phyloP scores from a whole-genome alignment of 2,329 filamentous ascomycete species.

The Xylaria hypoxylon region DNA sequence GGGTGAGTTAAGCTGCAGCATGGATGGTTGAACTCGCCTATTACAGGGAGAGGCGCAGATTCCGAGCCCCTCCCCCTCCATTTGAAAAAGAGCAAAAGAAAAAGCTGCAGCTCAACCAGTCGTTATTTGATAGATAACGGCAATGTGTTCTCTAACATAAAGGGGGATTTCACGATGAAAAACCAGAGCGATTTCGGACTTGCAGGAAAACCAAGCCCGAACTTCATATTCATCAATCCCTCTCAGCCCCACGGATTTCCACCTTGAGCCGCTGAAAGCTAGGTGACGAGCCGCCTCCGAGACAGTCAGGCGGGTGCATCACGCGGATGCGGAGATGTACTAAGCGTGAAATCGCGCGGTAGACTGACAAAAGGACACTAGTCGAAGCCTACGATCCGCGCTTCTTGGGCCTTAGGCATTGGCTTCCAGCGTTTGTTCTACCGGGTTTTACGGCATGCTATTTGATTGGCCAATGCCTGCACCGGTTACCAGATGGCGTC shows the following conservation, averaged over 20 bases:
- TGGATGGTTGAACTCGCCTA: conserved; percentile 13
- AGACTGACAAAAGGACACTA: conserved; percentile 17
- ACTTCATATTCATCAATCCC: conserved; percentile 6
- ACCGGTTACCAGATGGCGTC: conserved; percentile 24
- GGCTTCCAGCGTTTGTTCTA: conserved; percentile 23
- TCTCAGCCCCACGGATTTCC: conserved; percentile 34
- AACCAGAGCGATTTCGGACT: conserved; percentile 26
- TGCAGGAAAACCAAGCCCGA: not conserved
- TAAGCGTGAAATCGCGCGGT: conserved; percentile 11
- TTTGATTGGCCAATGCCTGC: conserved; percentile 49
- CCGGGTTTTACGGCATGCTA: conserved; percentile 37
- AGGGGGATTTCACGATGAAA: not conserved
- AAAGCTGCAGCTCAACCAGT: not conserved
- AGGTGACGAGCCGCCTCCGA: conserved; percentile 10
- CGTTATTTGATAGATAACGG: not conserved
- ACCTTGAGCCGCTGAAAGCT: conserved; percentile 34
- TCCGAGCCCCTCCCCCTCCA: conserved; percentile 19
- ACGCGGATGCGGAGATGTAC: conserved; percentile 29
- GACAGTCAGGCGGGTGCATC: conserved; percentile 17
- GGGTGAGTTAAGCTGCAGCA: conserved; percentile 24
- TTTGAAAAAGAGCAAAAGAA: not conserved
- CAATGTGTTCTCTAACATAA: not conserved
- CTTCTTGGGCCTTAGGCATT: conserved; percentile 2
- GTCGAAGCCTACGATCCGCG: conserved; percentile 24
- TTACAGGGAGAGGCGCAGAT: conserved; percentile 8